Percentiles rank a stretch among this genome's conserved stretches.
These are phyloP conservation scores for Miamiensis avidus DNA, from an alignment of 169 alveolate genomes.

Conservation along the genomic window DNA sequence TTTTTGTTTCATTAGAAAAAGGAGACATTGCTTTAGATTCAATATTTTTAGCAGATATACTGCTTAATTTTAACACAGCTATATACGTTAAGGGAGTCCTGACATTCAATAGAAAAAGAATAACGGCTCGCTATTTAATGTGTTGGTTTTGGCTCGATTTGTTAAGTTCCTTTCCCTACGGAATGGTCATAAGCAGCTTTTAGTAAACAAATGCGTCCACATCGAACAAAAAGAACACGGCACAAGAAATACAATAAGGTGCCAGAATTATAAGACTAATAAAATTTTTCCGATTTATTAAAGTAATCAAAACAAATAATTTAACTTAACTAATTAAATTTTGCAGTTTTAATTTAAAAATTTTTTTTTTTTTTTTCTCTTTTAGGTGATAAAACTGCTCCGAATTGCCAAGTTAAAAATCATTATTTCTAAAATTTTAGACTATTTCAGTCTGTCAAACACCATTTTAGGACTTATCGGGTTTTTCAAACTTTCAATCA, in stretches of 20 bases:
- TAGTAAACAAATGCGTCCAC: too few relatives aligned
- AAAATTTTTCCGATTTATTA: too few relatives aligned
- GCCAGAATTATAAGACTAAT: too few relatives aligned
- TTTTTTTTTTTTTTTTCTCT: conserved; percentile 38
- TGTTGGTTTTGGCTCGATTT: conserved; percentile 49
- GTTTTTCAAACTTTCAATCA: conserved; percentile 49
- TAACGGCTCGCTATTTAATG: conserved; percentile 22
- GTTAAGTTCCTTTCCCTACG: conserved; percentile 39
- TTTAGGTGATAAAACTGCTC: conserved; percentile 40
- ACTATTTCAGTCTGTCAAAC: conserved; percentile 47
- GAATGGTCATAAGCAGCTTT: too few relatives aligned
- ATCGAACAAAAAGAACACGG: too few relatives aligned
- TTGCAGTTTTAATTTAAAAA: too few relatives aligned
- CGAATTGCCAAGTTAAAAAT: conserved; percentile 51
- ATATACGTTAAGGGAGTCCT: conserved; percentile 14
- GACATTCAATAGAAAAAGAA: conserved; percentile 23
- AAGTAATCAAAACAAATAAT: too few relatives aligned
- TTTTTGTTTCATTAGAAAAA: conserved; percentile 1
- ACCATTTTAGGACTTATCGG: conserved; percentile 42
- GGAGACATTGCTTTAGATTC: conserved; percentile 17
- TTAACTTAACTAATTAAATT: too few relatives aligned
- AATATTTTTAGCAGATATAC: conserved; percentile 25
- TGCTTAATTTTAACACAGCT: conserved; percentile 39
- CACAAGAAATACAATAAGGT: too few relatives aligned
- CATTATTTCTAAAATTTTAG: conserved; percentile 57